phyloP scores from a whole-genome alignment of 2,329 filamentous ascomycete genomes.

The Aspergillus japonicus region DNA sequence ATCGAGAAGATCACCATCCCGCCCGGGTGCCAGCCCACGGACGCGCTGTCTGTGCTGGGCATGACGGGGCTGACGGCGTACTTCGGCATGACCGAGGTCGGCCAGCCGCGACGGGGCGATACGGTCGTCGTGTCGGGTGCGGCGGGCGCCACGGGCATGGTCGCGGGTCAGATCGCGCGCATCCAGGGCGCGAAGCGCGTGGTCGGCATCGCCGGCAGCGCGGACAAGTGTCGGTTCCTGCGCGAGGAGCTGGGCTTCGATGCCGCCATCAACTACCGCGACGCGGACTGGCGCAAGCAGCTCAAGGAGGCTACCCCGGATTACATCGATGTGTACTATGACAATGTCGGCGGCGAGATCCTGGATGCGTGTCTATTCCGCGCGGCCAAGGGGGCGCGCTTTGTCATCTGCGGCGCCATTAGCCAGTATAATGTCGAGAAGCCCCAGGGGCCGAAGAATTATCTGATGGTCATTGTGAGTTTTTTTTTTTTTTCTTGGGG shows the following conservation, averaged over 20 bases:
- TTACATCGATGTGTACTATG: constrained; percentile 69
- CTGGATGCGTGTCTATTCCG: constrained; percentile 64
- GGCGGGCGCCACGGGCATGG: constrained; percentile 73
- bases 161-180: constrained; percentile 77
- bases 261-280: constrained; percentile 68
- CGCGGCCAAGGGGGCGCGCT: constrained; percentile 62
- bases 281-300: constrained; percentile 58
- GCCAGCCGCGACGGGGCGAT: constrained; percentile 65
- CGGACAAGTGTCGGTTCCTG: constrained; percentile 68
- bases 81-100: constrained; percentile 70
- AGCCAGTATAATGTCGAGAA: constrained; percentile 64
- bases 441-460: constrained; percentile 56
- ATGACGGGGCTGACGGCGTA: constrained; percentile 73
- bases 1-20: constrained; percentile 48
- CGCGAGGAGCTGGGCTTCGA: constrained; percentile 65
- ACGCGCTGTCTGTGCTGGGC: constrained; percentile 63
- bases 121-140: constrained; percentile 76
- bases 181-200: constrained; percentile 63
- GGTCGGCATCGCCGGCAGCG: constrained; percentile 64
- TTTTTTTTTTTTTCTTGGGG: too few species aligned
- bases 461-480: constrained; percentile 42
- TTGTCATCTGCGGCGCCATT: constrained; percentile 71
- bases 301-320: constrained; percentile 60
- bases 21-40: constrained; percentile 52
- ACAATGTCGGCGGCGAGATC: constrained; percentile 72